Evolutionary conservation across 495 filamentous ascomycete species (phyloP), one percentile per base, ranked within the genome.

Genomic region (Penicillium soppii): DNA sequence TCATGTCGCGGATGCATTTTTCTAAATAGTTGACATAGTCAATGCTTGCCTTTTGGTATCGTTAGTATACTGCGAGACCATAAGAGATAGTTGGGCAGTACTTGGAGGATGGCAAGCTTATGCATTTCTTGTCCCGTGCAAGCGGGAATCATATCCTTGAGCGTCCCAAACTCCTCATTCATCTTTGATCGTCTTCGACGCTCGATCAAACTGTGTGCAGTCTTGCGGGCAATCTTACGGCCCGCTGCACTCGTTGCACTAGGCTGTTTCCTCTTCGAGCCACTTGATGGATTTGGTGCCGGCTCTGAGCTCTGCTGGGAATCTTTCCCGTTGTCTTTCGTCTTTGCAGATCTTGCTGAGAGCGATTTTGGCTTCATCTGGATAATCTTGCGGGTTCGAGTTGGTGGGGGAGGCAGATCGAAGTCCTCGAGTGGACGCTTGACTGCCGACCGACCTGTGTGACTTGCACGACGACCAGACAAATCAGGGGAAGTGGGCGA

Each of bases 21-120:
- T 98, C 89, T 2, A 98, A 82, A 59, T 98, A 98, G 52, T 88
- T 89, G 50, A 97, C 84, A 62, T 98, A 97, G 58, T 97, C 94
- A 58, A 98, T 97, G 55, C 90, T 95, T 16, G 94, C 88, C 92
- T 96, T 16, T 42, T 20, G 8, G 19, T 13, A 12, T 12, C 16
- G 41, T 29, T 47, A 43, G 12, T 20, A 19, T 33, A 3, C 2
- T 35, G 19, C 36, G 17, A 17, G 8, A 25, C 15, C 29, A 10
- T 1, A 13, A 5, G 4, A 6, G 5, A 13, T 13, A 17, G n/a
- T 13, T 9, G 22, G 38, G 68, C 77, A 2, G 48, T 69, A 94
- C 94, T 84, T 96, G 91, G 40, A 98, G 75, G 54, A 98, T 97
- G 2, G 91, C 91, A 41, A 98, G 78, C 74, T 98, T 98, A 70